Percentiles rank a stretch among this genome's conserved stretches.
Evolutionary conservation across 306 rosid species (phyloP).

Genomic region (Pyrus bretschneideri): DNA sequence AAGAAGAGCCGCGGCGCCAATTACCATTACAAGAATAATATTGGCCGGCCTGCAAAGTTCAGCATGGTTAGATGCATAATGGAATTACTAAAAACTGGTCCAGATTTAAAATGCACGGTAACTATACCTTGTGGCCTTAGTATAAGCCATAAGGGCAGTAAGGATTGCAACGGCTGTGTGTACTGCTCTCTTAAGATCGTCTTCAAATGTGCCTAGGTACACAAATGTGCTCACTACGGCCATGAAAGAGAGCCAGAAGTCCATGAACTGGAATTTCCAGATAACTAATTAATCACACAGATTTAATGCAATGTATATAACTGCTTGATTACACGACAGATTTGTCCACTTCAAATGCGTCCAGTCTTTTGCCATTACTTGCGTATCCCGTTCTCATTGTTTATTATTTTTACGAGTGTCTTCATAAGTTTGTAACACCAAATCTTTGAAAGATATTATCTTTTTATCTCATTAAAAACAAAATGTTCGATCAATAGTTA

Average conservation of each 20-base stretch:
- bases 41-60: constrained; percentile 42
- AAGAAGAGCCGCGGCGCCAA: constrained; percentile 39
- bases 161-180: constrained; percentile 74
- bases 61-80: constrained; percentile 5
- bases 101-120: neutral
- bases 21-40: constrained; percentile 36
- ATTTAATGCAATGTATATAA: neutral
- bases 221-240: constrained; percentile 88
- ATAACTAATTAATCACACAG: neutral
- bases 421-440: neutral
- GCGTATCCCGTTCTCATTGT: neutral
- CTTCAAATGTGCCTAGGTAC: constrained; percentile 65
- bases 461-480: neutral
- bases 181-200: constrained; percentile 69
- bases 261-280: constrained; percentile 75
- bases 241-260: constrained; percentile 99
- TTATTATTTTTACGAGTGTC: neutral
- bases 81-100: neutral
- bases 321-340: neutral
- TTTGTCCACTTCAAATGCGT: neutral
- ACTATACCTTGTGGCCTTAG: constrained; percentile 78
- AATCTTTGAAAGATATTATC: neutral
- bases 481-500: neutral
- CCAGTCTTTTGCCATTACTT: neutral
- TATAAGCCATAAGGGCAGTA: constrained; percentile 84